Evolutionary conservation across 768 basidiomycete species (phyloP), one percentile per base, ranked within the genome.

Genomic region (Suillus paluster): DNA sequence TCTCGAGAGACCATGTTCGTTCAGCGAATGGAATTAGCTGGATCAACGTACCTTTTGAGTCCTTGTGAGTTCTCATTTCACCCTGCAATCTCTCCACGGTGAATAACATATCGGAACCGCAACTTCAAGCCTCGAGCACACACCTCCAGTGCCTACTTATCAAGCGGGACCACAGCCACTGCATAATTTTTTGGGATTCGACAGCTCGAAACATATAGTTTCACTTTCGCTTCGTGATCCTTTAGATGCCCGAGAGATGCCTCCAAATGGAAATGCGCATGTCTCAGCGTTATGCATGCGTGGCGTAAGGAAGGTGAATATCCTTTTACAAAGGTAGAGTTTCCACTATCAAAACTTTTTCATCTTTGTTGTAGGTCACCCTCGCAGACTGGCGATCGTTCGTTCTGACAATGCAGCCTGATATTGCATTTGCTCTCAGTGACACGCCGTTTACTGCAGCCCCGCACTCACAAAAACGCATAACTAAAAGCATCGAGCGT

Each of bases 21-120:
- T 64, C 66, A 33, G 83, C 83, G 1, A 66, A 75, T 10, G 80
- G 85, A 1, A 82, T 91, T 36, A 80, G 73, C 61, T 91, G 89
- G 84, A 73, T 90, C 0, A 82, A 90, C 63, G 76, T 93, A 0
- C 86, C 92, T 1, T 94, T 93, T 68, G 92, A 94, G 75, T 83
- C 87, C 21, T 94, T 94, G 92, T 94, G 74, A 84, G 88, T 81
- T 27, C 55, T 30, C 57, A n/a, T 48, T 57, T 48, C 27, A 36
- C 55, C 63, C 15, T 12, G 11, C 14, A 5, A 56, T 39, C 57
- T 59, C 38, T 21, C 27, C 50, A 39, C 10, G 21, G 23, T n/a
- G 17, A 46, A 19, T 25, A 42, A 42, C 10, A 9, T 27, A 46
- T 54, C 50, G 23, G 53, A 48, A 33, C 17, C 57, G 14, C 55